Evolutionary conservation across 139 green algal genomes (phyloP), one percentile per base, ranked within the genome.

Genomic region (Raphidocelis subcapitata): DNA sequence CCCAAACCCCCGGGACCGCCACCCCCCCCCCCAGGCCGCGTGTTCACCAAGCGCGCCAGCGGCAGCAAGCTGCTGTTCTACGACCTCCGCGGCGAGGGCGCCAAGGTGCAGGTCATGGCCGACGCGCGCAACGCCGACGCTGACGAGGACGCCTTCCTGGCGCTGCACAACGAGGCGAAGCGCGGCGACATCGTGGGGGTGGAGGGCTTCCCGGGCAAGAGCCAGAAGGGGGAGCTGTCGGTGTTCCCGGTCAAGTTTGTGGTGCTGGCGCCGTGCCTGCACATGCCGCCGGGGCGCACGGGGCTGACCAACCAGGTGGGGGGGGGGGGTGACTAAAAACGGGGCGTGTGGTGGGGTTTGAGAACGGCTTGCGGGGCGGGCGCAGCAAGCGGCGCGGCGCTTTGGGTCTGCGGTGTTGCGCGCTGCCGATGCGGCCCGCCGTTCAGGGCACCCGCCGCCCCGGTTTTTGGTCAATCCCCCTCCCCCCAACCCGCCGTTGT

Each of bases 31-130:
- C 23, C 89, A 83, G 95, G 94, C 15, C 86, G 95, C 44, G 81
- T 99, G 23, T 87, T 87, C 79, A 87, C 75, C 76, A 97, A 97
- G 85, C 87, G 91, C 18, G 82, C 92, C 20, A 94, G 84, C 10
- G 93, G 95, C 28, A 77, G 86, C 73, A 99, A 99, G 90, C 88
- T 99, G 44, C 70, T 96, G 36, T 99, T 99, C 86, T 98, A 98
- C 69, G 95, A 99, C 82, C 77, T 99, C 35, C 81, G 87, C 46
- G 87, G 68, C 18, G 94, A 98, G 54, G 94, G 92, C 35, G 57
- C 56, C 49, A 97, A 97, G 80, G 79, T 99, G 21, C 96, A 99
- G 80, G 81, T 98, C 72, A 99, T 98, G 87, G 93, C 92, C 18
- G 93, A 98, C 70, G 86, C 86, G 0, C 76, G 89, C 76, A 88